Conservation (phyloP, 371 early-diverging fungal species). For the Mortierella sp. region DNA sequence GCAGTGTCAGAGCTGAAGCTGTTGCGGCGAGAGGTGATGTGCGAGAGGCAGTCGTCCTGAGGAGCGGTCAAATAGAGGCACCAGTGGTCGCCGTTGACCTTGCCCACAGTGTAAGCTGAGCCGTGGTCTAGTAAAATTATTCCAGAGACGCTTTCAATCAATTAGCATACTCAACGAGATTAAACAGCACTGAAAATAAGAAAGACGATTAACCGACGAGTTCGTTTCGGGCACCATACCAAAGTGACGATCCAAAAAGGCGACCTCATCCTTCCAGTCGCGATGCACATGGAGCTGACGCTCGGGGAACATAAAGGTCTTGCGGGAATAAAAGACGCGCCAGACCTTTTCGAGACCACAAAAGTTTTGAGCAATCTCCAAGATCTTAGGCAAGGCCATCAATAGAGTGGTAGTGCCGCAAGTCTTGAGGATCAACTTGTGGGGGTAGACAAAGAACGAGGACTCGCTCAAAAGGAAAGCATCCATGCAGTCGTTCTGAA, state of each 20-base stretch:
- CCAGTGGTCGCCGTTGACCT: slow-evolving; percentile 96
- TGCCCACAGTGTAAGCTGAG: slow-evolving; percentile 93
- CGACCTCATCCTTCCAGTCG: slow-evolving; percentile 92
- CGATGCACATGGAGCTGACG: slow-evolving; percentile 91
- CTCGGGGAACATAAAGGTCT: slow-evolving; percentile 97
- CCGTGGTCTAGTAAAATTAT: slow-evolving; percentile 68
- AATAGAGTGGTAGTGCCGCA: slow-evolving; percentile 97
- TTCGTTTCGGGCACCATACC: slow-evolving; percentile 57
- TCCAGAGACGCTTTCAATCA: not conserved
- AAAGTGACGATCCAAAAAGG: slow-evolving; percentile 77
- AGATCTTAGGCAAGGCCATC: slow-evolving; percentile 85
- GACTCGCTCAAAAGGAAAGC: slow-evolving; percentile 96
- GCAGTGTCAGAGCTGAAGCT: slow-evolving; percentile 33
- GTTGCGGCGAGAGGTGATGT: slow-evolving; percentile 44
- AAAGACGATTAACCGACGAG: not conserved
- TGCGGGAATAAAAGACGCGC: slow-evolving; percentile 95
- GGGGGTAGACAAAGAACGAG: slow-evolving; percentile 96
- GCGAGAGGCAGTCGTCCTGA: slow-evolving; percentile 60
- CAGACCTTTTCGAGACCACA: slow-evolving; percentile 82
- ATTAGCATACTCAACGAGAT: not conserved
- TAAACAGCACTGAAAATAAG: not conserved
- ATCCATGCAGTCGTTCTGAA: slow-evolving; percentile 83
- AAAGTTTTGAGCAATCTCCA: slow-evolving; percentile 84
- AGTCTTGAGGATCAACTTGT: slow-evolving; percentile 96
- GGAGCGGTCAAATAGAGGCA: slow-evolving; percentile 89